These are phyloP conservation scores for Aphanomyces euteiches DNA, from an alignment of 352 stramenopile species.

Conservation along the genomic window DNA sequence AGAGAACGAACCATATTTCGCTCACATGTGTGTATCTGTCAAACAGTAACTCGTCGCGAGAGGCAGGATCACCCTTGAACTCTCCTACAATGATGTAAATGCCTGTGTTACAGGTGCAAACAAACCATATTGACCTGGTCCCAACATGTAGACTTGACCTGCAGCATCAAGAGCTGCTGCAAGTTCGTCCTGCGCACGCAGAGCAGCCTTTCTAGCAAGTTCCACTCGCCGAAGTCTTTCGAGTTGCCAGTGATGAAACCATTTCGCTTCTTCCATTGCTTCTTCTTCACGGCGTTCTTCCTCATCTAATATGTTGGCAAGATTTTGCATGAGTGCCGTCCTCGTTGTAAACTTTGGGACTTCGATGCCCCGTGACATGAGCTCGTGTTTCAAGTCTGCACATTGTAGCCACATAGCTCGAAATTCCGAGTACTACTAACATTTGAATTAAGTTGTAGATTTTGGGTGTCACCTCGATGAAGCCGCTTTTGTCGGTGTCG, in stretches of 20 bases:
- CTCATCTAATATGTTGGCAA: constrained; percentile 86
- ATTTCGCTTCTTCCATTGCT: constrained; percentile 72
- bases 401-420: constrained; percentile 88
- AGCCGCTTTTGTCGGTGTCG: constrained; percentile 87
- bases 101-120: neutral
- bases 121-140: constrained; percentile 51
- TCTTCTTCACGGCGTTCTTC: constrained; percentile 84
- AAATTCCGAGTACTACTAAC: constrained; percentile 83
- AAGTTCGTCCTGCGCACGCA: constrained; percentile 81
- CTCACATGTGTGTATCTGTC: constrained; percentile 61
- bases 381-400: constrained; percentile 72
- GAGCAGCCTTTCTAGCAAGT: constrained; percentile 47
- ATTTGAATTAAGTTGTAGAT: neutral
- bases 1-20: constrained; percentile 45
- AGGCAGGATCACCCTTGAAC: constrained; percentile 60
- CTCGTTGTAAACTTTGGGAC: constrained; percentile 84
- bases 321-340: constrained; percentile 73
- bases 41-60: constrained; percentile 53
- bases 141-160: constrained; percentile 91
- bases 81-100: constrained; percentile 38
- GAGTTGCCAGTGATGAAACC: constrained; percentile 69
- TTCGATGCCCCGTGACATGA: constrained; percentile 82
- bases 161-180: constrained; percentile 83
- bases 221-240: constrained; percentile 53
- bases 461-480: constrained; percentile 57